Conservation (phyloP, 352 stramenopile species). For the Globisporangium emineosum region DNA sequence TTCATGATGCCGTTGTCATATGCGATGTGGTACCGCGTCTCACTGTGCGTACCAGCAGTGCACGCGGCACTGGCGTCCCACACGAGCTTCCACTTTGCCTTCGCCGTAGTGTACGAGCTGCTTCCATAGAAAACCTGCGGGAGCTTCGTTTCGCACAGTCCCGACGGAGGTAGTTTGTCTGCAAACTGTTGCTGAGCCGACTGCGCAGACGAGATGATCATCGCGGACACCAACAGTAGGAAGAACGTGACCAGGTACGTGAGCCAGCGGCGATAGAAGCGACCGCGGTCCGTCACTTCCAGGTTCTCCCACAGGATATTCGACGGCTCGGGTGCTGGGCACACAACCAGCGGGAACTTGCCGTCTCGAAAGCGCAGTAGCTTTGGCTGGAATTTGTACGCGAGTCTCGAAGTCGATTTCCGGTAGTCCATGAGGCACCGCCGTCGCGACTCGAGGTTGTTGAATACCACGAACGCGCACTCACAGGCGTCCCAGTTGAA, state of each 20-base stretch:
- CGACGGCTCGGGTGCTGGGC: slow-evolving; percentile 63
- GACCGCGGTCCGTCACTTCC: slow-evolving; percentile 55
- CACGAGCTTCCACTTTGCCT: slow-evolving; percentile 38
- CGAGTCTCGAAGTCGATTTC: slow-evolving; percentile 36
- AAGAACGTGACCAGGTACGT: slow-evolving; percentile 74
- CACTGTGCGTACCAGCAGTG: slow-evolving; percentile 12
- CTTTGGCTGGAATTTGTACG: slow-evolving; percentile 48
- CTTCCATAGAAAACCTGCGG: slow-evolving; percentile 64
- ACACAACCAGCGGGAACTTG: slow-evolving; percentile 43
- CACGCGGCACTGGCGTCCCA: slow-evolving; percentile 60
- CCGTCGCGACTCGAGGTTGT: slow-evolving; percentile 75
- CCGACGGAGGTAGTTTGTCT: slow-evolving; percentile 50
- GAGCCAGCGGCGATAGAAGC: slow-evolving; percentile 58
- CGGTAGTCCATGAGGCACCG: slow-evolving; percentile 83
- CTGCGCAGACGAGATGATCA: slow-evolving; percentile 75
- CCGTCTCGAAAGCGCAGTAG: slow-evolving; percentile 57
- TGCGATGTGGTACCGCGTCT: slow-evolving; percentile 49
- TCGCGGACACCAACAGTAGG: slow-evolving; percentile 64
- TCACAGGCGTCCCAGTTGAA: slow-evolving; percentile 66
- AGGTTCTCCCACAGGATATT: slow-evolving; percentile 90
- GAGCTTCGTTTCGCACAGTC: slow-evolving; percentile 52
- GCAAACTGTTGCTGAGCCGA: slow-evolving; percentile 70
- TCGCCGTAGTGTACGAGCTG: slow-evolving; percentile 18
- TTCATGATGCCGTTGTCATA: slow-evolving; percentile 67
- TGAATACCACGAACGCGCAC: slow-evolving; percentile 87